Evolutionary conservation across 2,329 filamentous ascomycete species (phyloP).

Genomic region (Didymella pomorum): DNA sequence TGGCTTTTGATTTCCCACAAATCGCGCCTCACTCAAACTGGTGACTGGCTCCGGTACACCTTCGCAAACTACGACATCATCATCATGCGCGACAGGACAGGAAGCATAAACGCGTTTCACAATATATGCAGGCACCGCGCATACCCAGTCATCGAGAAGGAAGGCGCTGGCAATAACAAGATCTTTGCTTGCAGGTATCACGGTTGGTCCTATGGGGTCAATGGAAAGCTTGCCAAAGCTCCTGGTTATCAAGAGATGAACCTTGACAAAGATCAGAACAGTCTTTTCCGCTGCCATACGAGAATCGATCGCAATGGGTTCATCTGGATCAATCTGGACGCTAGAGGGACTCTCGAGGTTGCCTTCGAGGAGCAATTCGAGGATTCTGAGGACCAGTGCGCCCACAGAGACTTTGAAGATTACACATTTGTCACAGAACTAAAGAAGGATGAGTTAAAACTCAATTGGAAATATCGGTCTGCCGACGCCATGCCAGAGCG

Average conservation of each 20-base stretch:
- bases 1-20: conserved; percentile 48
- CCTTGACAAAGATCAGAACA: conserved; percentile 39
- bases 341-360: conserved; percentile 26
- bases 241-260: conserved; percentile 37
- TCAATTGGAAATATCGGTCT: conserved; percentile 9
- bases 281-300: conserved; percentile 41
- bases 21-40: conserved; percentile 27
- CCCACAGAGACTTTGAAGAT: background rate
- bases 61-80: conserved; percentile 17
- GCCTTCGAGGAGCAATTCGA: conserved; percentile 27
- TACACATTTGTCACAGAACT: conserved; percentile 4
- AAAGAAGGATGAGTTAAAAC: background rate
- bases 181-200: conserved; percentile 55
- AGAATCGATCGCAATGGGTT: conserved; percentile 40
- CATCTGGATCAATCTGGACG: conserved; percentile 46
- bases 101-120: conserved; percentile 47
- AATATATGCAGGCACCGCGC: conserved; percentile 56
- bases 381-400: background rate
- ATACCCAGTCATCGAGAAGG: conserved; percentile 43
- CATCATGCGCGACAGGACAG: conserved; percentile 29
- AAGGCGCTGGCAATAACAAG: conserved; percentile 42
- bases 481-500: background rate
- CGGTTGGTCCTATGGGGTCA: conserved; percentile 55
- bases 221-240: conserved; percentile 54
- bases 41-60: conserved; percentile 24